These are phyloP conservation scores for Wakefieldia striispora DNA, from an alignment of 768 basidiomycete genomes.

Conservation along the genomic window DNA sequence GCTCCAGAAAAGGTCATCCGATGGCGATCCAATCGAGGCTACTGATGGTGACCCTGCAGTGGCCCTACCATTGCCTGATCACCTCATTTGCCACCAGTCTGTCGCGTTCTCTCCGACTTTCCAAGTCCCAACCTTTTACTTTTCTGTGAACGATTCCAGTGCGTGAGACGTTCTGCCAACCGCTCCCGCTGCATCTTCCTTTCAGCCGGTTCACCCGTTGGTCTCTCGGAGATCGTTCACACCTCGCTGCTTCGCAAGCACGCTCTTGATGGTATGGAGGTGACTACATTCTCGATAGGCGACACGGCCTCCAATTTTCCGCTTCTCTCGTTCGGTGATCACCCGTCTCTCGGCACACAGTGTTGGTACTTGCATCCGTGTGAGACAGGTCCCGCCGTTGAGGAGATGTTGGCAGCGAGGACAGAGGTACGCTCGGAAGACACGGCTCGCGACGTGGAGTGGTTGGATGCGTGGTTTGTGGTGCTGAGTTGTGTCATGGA, in stretches of 20 bases:
- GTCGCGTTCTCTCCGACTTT: conserved; percentile 78
- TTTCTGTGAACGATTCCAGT: conserved; percentile 68
- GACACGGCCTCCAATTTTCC: conserved; percentile 59
- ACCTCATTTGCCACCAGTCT: conserved; percentile 56
- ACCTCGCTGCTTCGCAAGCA: conserved; percentile 59
- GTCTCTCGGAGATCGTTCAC: conserved; percentile 51
- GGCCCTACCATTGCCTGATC: conserved; percentile 26
- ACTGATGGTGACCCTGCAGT: conserved; percentile 43
- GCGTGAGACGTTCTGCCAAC: conserved; percentile 36
- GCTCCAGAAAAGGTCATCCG: conserved; percentile 14
- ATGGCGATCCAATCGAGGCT: conserved; percentile 15
- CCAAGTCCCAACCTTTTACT: conserved; percentile 82
- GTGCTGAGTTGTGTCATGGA: conserved; percentile 66
- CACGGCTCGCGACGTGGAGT: conserved; percentile 28
- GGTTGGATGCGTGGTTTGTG: conserved; percentile 79
- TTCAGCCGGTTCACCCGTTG: conserved; percentile 64
- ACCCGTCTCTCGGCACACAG: conserved; percentile 69
- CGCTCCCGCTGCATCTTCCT: conserved; percentile 14
- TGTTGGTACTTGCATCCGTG: conserved; percentile 92
- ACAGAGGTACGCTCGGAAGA: conserved; percentile 1
- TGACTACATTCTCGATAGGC: conserved; percentile 55
- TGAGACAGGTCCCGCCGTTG: conserved; percentile 62
- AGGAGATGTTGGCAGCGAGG: conserved; percentile 61
- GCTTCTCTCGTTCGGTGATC: conserved; percentile 82
- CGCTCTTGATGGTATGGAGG: conserved; percentile 41